A percentile compares a stretch with the other conserved stretches of the same genome.
Evolutionary conservation across 257 asterid genomes (phyloP).

Genomic region (Thymus quinquecostatus): DNA sequence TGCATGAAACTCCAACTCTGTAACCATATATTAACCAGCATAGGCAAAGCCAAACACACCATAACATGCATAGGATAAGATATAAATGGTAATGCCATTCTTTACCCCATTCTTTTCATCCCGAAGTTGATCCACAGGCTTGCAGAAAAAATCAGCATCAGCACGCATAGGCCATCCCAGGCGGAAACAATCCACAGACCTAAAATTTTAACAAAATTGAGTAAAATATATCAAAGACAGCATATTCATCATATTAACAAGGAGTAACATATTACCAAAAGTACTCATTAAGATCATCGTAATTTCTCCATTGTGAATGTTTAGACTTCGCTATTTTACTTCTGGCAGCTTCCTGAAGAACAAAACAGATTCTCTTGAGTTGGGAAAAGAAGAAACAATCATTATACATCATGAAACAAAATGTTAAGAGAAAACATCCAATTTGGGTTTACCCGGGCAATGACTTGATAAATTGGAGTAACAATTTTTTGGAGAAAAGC

Average conservation of each 20-base stretch:
- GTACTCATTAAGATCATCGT: slow-evolving; percentile 96
- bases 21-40: slow-evolving; percentile 12
- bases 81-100: slow-evolving; percentile 23
- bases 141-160: slow-evolving; percentile 96
- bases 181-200: slow-evolving; percentile 99
- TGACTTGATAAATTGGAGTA: slow-evolving; percentile 95
- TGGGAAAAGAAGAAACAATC: slow-evolving; percentile 9
- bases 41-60: slow-evolving; percentile 15
- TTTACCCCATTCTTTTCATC: slow-evolving; percentile 80
- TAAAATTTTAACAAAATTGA: slow-evolving; percentile 35
- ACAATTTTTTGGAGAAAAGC: slow-evolving; percentile 88
- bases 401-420: slow-evolving; percentile 10
- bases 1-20: slow-evolving; percentile 7
- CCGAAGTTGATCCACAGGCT: slow-evolving; percentile 45
- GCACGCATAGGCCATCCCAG: slow-evolving; percentile 99
- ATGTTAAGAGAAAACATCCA: slow-evolving; percentile 3
- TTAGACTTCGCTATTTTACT: slow-evolving; percentile 86
- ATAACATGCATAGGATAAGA: slow-evolving; percentile 18
- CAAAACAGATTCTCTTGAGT: slow-evolving; percentile 14
- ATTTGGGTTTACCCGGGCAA: slow-evolving; percentile 69
- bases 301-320: slow-evolving; percentile 98
- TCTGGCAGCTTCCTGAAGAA: slow-evolving; percentile 85
- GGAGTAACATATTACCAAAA: slow-evolving; percentile 63
- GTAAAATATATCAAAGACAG: slow-evolving; percentile 17
- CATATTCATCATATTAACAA: slow-evolving; percentile 21